A percentile compares a stretch with the other conserved stretches of the same genome.
These are phyloP conservation scores for Onygenales sp. DNA, from an alignment of 2,329 filamentous ascomycete species.

Conservation along the genomic window DNA sequence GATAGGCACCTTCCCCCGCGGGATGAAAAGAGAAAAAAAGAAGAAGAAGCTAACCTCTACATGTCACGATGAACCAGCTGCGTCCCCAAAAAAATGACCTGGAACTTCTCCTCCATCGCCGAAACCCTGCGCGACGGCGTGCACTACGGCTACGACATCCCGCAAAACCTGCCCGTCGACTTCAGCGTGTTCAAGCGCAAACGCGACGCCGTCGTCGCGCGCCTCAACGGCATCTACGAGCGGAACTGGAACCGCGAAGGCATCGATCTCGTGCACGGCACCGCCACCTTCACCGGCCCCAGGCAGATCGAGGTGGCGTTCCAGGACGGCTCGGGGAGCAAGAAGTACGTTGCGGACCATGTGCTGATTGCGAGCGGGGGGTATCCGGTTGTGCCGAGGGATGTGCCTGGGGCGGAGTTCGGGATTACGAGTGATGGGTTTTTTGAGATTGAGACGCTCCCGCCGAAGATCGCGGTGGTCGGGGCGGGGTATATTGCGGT, in stretches of 20 bases:
- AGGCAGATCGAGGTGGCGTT: conserved; percentile 37
- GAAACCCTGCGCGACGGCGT: conserved; percentile 37
- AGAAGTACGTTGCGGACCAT: conserved; percentile 35
- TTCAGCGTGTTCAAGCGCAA: conserved; percentile 40
- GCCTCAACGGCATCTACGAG: conserved; percentile 41
- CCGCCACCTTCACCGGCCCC: conserved; percentile 35
- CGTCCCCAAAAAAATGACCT: conserved; percentile 45
- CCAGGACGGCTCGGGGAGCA: conserved; percentile 31
- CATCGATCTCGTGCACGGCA: conserved; percentile 41
- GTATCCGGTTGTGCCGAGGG: conserved; percentile 33
- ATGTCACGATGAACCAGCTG: conserved; percentile 25
- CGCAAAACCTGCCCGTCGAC: conserved; percentile 32
- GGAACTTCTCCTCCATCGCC: conserved; percentile 41
- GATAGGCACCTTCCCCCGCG: background rate
- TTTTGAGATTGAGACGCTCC: conserved; percentile 42
- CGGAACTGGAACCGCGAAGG: conserved; percentile 41
- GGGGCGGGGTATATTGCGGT: conserved; percentile 44
- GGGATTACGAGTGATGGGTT: conserved; percentile 45
- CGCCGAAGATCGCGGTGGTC: conserved; percentile 41
- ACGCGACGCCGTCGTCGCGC: conserved; percentile 36
- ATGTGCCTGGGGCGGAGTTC: conserved; percentile 37
- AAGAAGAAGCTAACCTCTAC: background rate
- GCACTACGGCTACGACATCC: conserved; percentile 40
- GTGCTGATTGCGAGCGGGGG: conserved; percentile 42
- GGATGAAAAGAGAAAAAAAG: too few relatives aligned